Evolutionary conservation across 108 stramenopile species (phyloP).

Genomic region (Pseudonitzschia pungens): DNA sequence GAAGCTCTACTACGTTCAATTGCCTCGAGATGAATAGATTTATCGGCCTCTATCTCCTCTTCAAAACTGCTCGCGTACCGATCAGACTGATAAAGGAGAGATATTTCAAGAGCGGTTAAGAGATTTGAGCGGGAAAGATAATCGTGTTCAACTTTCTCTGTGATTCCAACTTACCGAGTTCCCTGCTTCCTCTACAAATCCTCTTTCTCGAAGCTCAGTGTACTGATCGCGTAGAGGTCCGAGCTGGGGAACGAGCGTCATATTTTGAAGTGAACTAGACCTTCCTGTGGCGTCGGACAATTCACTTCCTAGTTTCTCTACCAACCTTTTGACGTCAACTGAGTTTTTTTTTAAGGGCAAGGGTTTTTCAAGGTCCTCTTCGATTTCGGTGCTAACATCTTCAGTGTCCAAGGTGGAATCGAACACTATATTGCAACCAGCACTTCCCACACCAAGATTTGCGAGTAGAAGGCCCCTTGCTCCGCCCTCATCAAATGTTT

Average conservation of each 20-base stretch:
- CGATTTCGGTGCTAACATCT: not conserved
- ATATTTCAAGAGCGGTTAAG: not conserved
- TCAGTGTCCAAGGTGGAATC: slow-evolving; percentile 65
- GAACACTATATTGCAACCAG: slow-evolving; percentile 90
- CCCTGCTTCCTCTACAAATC: slow-evolving; percentile 43
- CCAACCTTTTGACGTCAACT: slow-evolving; percentile 67
- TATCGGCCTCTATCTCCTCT: slow-evolving; percentile 83
- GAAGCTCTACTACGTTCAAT: slow-evolving; percentile 69
- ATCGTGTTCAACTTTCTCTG: not conserved
- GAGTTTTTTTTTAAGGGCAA: slow-evolving; percentile 16
- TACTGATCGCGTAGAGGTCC: slow-evolving; percentile 60
- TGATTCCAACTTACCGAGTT: slow-evolving; percentile 22
- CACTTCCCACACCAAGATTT: slow-evolving; percentile 84
- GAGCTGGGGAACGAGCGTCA: slow-evolving; percentile 83
- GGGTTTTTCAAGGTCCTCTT: not conserved
- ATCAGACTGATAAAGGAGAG: slow-evolving; percentile 11
- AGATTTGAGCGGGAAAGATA: not conserved
- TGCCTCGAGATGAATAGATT: slow-evolving; percentile 75
- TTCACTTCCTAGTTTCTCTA: slow-evolving; percentile 40
- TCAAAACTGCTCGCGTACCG: slow-evolving; percentile 55
- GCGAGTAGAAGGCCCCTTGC: slow-evolving; percentile 93
- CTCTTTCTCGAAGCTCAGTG: slow-evolving; percentile 57
- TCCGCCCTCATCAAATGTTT: slow-evolving; percentile 97
- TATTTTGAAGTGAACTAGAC: slow-evolving; percentile 29
- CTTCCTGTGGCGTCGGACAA: slow-evolving; percentile 23